Evolutionary conservation across 331 rosid species (phyloP).

Genomic region (Quercus phellos): DNA sequence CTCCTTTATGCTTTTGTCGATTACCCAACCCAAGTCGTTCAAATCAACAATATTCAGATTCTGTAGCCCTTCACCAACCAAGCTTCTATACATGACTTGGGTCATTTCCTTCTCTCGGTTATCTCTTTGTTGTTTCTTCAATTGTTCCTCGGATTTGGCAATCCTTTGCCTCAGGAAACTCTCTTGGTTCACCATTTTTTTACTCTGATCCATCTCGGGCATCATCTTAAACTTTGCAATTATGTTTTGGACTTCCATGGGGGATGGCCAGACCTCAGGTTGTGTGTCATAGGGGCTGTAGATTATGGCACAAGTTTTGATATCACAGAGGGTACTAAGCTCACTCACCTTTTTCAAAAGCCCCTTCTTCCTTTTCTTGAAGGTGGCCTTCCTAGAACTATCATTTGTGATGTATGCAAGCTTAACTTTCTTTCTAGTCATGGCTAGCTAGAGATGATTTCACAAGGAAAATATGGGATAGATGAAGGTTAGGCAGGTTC

Average conservation of each 20-base stretch:
- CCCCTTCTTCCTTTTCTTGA: slow-evolving; percentile 28
- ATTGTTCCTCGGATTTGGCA: not conserved
- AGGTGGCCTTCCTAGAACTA: slow-evolving; percentile 21
- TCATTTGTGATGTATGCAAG: slow-evolving; percentile 22
- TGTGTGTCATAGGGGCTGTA: not conserved
- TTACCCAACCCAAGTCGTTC: not conserved
- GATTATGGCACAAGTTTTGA: slow-evolving; percentile 2
- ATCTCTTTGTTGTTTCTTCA: slow-evolving; percentile 4
- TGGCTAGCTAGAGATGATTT: not conserved
- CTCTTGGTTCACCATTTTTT: slow-evolving; percentile 16
- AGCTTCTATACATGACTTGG: not conserved
- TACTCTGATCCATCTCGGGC: slow-evolving; percentile 6
- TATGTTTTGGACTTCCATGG: not conserved
- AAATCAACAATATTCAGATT: not conserved
- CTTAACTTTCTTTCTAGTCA: slow-evolving; percentile 23
- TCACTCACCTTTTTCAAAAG: slow-evolving; percentile 18
- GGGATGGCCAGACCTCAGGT: slow-evolving; percentile 15
- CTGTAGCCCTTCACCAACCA: not conserved
- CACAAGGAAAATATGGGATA: not conserved
- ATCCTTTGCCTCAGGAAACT: not conserved
- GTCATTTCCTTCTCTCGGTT: slow-evolving; percentile 18
- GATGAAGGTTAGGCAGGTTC: not conserved
- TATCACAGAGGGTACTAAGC: slow-evolving; percentile 19
- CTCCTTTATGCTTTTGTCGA: not conserved
- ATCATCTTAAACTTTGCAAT: not conserved